A percentile compares a stretch with the other conserved stretches of the same genome.
Evolutionary conservation across 1,139 yeast genomes (phyloP).

Genomic region (Taiozyma sp.): DNA sequence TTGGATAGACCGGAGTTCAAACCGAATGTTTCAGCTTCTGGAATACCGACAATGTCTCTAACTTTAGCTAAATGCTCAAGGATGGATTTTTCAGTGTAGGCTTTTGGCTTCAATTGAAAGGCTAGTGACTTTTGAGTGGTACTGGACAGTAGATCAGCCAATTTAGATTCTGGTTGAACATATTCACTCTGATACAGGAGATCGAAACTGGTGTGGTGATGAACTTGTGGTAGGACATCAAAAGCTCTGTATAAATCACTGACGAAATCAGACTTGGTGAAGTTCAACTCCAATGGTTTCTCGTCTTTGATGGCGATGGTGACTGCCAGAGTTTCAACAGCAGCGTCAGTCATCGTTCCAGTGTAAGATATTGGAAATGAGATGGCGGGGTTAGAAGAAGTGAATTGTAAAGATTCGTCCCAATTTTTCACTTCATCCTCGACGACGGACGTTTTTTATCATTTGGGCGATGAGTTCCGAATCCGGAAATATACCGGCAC

Average conservation of each 20-base stretch:
- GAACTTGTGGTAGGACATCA: constrained; percentile 47
- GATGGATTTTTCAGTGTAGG: constrained; percentile 43
- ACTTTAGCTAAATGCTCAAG: constrained; percentile 41
- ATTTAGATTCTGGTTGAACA: constrained; percentile 22
- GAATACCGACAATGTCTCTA: constrained; percentile 43
- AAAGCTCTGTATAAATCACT: constrained; percentile 59
- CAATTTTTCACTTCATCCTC: background rate
- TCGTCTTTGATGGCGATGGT: constrained; percentile 1
- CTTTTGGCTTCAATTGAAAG: constrained; percentile 34
- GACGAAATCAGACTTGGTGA: constrained; percentile 41
- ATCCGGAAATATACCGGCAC: background rate
- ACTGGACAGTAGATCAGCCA: constrained; percentile 21
- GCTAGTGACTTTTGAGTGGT: constrained; percentile 24
- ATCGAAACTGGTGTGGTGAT: constrained; percentile 58
- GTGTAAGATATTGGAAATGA: background rate
- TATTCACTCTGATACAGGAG: constrained; percentile 36
- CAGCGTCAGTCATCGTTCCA: background rate
- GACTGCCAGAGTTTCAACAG: background rate
- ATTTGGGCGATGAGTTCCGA: background rate
- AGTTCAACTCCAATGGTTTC: constrained; percentile 31
- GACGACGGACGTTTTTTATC: background rate
- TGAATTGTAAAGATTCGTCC: background rate
- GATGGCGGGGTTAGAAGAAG: background rate
- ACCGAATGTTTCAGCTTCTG: constrained; percentile 29
- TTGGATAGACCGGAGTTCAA: constrained; percentile 38